phyloP scores from a whole-genome alignment of 257 asterid species.

The Ajuga chamaepitys region DNA sequence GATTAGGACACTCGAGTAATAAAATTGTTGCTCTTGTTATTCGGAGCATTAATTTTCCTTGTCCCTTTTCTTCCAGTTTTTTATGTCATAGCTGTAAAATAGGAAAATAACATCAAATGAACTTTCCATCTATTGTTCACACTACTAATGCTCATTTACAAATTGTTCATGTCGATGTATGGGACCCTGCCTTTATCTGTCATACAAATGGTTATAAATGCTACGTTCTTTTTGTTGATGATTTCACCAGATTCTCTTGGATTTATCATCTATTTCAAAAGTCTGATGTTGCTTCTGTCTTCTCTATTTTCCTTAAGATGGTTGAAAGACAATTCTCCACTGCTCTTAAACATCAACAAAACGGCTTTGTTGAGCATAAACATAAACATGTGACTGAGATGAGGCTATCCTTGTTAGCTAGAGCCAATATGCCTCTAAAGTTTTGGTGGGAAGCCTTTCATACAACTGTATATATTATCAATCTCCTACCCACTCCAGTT shows the following conservation, averaged over 20 bases:
- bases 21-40: no score
- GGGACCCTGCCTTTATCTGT: not conserved
- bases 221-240: not conserved
- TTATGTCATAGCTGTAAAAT: not conserved
- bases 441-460: not conserved
- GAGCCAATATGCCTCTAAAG: not conserved
- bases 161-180: not conserved
- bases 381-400: not conserved
- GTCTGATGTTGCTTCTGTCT: not conserved
- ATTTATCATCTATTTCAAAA: not conserved
- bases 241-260: not conserved
- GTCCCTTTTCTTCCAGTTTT: no score
- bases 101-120: not conserved
- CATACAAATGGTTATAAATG: not conserved
- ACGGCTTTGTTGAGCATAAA: no score
- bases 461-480: not conserved
- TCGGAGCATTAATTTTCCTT: no score
- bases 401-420: not conserved
- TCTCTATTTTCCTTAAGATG: not conserved
- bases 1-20: no score
- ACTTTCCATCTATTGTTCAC: no score
- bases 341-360: not conserved
- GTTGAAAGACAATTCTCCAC: not conserved
- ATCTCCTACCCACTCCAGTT: not conserved
- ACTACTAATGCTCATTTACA: not conserved